Evolutionary conservation across 1,139 yeast genomes (phyloP).

Genomic region (Candida labiduridarum): DNA sequence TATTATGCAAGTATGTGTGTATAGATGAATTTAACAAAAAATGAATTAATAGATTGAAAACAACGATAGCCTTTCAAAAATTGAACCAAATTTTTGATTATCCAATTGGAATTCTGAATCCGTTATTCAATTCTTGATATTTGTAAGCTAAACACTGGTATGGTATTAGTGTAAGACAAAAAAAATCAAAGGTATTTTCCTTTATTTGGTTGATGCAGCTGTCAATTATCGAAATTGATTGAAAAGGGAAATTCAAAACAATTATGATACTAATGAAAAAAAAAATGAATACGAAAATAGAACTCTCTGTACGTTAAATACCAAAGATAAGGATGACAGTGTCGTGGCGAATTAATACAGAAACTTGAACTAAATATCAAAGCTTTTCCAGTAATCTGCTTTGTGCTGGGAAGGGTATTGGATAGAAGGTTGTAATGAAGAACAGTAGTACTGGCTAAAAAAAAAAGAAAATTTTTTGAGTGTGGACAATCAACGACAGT

Average conservation of each 20-base stretch:
- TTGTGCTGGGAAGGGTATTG: neutral
- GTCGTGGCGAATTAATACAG: neutral
- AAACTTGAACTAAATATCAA: neutral
- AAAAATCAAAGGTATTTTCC: neutral
- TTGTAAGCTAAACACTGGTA: neutral
- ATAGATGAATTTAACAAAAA: neutral
- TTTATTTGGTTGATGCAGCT: neutral
- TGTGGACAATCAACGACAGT: slow-evolving; percentile 10
- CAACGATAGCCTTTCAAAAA: neutral
- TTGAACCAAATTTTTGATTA: neutral
- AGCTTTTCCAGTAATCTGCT: neutral
- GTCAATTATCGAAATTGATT: neutral
- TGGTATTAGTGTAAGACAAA: neutral
- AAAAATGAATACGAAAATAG: neutral
- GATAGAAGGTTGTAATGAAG: neutral
- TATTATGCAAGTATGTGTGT: neutral
- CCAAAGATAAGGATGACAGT: neutral
- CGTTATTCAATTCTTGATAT: neutral
- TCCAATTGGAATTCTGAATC: neutral
- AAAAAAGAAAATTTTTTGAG: slow-evolving; percentile 1
- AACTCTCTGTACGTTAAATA: neutral
- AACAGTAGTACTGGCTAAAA: neutral
- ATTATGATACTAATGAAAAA: neutral
- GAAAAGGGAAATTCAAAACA: neutral
- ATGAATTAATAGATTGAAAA: neutral